phyloP scores from a whole-genome alignment of 768 basidiomycete genomes.

The Rhizopogon sp. region DNA sequence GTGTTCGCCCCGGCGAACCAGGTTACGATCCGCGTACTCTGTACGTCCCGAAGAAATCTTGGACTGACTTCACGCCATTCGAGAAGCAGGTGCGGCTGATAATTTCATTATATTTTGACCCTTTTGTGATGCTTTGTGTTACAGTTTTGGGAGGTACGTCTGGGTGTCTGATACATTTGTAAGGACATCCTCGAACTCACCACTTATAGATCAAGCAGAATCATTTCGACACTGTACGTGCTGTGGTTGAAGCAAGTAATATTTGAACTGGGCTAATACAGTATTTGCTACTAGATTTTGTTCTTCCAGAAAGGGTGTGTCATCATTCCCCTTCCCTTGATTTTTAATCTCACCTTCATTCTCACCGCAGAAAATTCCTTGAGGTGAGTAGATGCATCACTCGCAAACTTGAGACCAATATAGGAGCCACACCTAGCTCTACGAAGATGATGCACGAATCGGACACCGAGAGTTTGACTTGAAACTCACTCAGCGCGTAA shows the following conservation, averaged over 20 bases:
- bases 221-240: conserved; percentile 84
- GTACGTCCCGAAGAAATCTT: conserved; percentile 68
- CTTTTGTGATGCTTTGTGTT: background rate
- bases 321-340: conserved; percentile 4
- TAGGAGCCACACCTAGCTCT: conserved; percentile 41
- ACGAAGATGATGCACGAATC: conserved; percentile 91
- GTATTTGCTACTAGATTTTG: conserved; percentile 47
- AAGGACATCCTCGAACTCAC: conserved; percentile 10
- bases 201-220: conserved; percentile 84
- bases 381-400: conserved; percentile 41
- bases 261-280: background rate
- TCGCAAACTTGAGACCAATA: background rate
- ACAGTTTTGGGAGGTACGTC: conserved; percentile 71
- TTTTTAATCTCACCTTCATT: background rate
- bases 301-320: conserved; percentile 97
- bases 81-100: conserved; percentile 68
- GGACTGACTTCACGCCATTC: conserved; percentile 88
- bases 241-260: background rate
- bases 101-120: background rate
- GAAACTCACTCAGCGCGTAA: conserved; percentile 87
- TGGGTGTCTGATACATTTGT: background rate
- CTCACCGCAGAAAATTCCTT: conserved; percentile 63
- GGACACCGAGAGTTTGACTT: conserved; percentile 95
- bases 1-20: conserved; percentile 68
- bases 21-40: conserved; percentile 91